phyloP scores from a whole-genome alignment of 768 basidiomycete genomes.

The Suillus decipiens region DNA sequence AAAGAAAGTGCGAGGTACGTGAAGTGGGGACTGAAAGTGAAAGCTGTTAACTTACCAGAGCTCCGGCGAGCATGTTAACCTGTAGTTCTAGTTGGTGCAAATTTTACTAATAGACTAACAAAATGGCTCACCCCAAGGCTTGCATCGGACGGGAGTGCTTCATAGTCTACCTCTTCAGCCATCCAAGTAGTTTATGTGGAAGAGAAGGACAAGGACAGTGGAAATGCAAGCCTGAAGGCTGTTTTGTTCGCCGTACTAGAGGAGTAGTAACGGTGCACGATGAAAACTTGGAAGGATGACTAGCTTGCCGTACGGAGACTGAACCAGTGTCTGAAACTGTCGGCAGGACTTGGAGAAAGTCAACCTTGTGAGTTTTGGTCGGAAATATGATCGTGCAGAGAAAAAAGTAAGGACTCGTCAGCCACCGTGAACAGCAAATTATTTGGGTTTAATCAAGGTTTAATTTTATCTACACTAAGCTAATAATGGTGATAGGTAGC shows the following conservation, averaged over 20 bases:
- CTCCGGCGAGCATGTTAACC: constrained; percentile 98
- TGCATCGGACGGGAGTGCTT: constrained; percentile 71
- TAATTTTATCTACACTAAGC: too few species aligned
- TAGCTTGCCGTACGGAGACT: background rate
- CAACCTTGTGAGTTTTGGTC: constrained; percentile 7
- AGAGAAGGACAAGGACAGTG: background rate
- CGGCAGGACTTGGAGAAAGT: background rate
- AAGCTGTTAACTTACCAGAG: constrained; percentile 63
- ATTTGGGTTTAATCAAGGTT: too few species aligned
- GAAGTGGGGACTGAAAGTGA: background rate
- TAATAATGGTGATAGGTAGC: too few species aligned
- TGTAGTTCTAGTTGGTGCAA: constrained; percentile 31
- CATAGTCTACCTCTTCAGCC: constrained; percentile 59
- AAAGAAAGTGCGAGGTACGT: background rate
- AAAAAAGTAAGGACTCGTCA: background rate
- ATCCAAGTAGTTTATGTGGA: constrained; percentile 25
- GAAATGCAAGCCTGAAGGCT: constrained; percentile 11
- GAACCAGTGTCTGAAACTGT: background rate
- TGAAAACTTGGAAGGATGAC: constrained; percentile 1
- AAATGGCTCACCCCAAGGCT: constrained; percentile 60
- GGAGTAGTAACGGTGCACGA: background rate
- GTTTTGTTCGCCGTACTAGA: constrained; percentile 9
- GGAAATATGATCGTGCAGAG: background rate
- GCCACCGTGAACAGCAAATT: constrained; percentile 1
- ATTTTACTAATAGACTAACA: constrained; percentile 14